Percentiles rank a stretch among this genome's conserved stretches.
These are phyloP conservation scores for Epichloe sibirici DNA, from an alignment of 2,329 filamentous ascomycete genomes.

Conservation along the genomic window DNA sequence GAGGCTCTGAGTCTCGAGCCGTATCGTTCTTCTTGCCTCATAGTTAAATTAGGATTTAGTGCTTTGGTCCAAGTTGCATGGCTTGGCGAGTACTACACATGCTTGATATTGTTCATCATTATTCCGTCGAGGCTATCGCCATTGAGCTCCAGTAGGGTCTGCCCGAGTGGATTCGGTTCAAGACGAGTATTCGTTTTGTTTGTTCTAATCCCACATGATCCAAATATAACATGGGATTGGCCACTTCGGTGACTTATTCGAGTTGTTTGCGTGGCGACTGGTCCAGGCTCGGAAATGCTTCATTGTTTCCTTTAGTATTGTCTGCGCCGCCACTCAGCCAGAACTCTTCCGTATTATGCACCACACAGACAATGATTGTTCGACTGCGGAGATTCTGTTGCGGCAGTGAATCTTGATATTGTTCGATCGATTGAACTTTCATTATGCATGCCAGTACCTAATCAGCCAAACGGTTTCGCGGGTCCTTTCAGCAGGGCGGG, in stretches of 20 bases:
- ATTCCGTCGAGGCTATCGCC: not conserved
- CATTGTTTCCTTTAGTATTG: constrained; percentile 12
- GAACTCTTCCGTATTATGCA: not conserved
- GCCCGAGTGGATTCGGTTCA: not conserved
- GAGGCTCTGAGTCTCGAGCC: not conserved
- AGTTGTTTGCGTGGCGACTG: not conserved
- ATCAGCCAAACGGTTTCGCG: no score
- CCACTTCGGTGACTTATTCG: not conserved
- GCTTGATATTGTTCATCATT: constrained; percentile 2
- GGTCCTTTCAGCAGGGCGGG: no score
- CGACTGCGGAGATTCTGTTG: not conserved
- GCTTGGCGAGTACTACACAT: not conserved
- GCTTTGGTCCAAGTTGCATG: not conserved
- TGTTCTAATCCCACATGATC: not conserved
- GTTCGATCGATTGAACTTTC: no score
- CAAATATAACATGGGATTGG: not conserved
- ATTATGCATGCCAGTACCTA: no score
- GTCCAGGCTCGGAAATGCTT: not conserved
- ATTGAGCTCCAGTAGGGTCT: not conserved
- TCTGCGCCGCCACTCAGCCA: constrained; percentile 7
- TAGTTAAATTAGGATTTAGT: not conserved
- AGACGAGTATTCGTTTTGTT: not conserved
- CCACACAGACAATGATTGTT: not conserved
- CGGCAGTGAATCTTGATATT: no score
- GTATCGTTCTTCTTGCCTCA: not conserved